Evolutionary conservation across 73 alveolate species (phyloP), one percentile per base, ranked within the genome.

Genomic region (Symbiodinium pilosum): DNA sequence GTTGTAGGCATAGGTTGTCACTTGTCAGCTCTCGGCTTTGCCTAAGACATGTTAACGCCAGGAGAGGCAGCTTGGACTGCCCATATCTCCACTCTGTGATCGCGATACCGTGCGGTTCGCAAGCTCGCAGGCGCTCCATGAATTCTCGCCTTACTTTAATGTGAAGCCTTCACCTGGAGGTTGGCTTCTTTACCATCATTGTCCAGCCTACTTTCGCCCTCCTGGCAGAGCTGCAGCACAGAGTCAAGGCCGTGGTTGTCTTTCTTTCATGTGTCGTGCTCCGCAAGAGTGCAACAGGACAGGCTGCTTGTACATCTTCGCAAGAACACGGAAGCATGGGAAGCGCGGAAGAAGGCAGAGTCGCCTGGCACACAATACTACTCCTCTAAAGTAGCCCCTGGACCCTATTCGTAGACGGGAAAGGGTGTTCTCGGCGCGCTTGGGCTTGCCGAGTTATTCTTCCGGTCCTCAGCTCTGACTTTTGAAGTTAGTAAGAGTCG

Each of bases 61-160:
- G 97, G 97, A 91, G 75, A 91, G 71, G 97, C 89, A 68, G n/a
- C 88, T 91, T 83, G 97, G 97, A 36, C 81, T 91, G 75, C 97
- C 97, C 51, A 47, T 91, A 16, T 91, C 97, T n/a, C 97, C 97
- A n/a, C 97, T 91, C 12, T 91, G 97, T 83, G 97, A 91, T 36
- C 88, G 97, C 34, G 97, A 91, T 38, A 91, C 97, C 18, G 97
- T 91, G 97, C 97, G 97, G 77, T 91, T 91, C 40, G 97, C 97
- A 26, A 91, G 97, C 68, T 91, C 97, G 56, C 97, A 91, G 97
- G 97, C 77, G 39, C 30, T 38, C 32, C 83, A n/a, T 75, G 16
- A 18, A 6, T 8, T 36, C 52, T 9, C 34, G 34, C 12, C 18
- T 51, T 24, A 41, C 59, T 47, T 6, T 47, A 14, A 47, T 47